phyloP scores from a whole-genome alignment of 176 grass and related monocot species.

The Phyllostachys edulis region DNA sequence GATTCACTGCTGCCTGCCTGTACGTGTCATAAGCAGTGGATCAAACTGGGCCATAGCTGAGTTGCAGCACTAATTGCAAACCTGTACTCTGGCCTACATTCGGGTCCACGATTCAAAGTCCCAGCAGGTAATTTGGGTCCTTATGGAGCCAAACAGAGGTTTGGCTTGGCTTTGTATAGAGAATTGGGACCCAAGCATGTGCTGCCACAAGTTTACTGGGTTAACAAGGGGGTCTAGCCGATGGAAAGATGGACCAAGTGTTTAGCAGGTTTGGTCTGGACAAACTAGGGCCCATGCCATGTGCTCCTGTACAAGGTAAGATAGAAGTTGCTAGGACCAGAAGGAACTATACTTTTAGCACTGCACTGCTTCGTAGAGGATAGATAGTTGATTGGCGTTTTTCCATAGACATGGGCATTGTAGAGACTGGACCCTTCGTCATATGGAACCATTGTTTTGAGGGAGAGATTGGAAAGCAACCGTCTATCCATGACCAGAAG shows the following conservation, averaged over 20 bases:
- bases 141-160: neutral
- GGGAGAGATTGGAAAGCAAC: constrained; percentile 11
- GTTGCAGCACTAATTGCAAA: constrained; percentile 25
- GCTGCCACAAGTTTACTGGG: constrained; percentile 36
- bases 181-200: constrained; percentile 40
- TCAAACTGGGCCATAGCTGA: constrained; percentile 28
- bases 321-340: constrained; percentile 27
- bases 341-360: constrained; percentile 33
- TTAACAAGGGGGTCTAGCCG: constrained; percentile 3
- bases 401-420: neutral
- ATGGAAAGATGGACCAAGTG: constrained; percentile 21
- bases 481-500: constrained; percentile 20
- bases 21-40: constrained; percentile 25
- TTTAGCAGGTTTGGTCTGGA: constrained; percentile 40
- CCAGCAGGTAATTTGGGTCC: constrained; percentile 4
- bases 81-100: constrained; percentile 24
- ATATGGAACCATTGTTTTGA: constrained; percentile 18
- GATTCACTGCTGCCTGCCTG: neutral
- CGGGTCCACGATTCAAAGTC: constrained; percentile 26
- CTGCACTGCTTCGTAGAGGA: neutral
- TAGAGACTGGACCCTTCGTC: constrained; percentile 17
- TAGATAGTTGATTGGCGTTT: neutral
- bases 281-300: constrained; percentile 43
- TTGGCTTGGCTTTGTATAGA: constrained; percentile 16
- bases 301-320: constrained; percentile 48